Conservation (phyloP, 1,139 yeast genomes). For the Saccharomyces hybrid region DNA sequence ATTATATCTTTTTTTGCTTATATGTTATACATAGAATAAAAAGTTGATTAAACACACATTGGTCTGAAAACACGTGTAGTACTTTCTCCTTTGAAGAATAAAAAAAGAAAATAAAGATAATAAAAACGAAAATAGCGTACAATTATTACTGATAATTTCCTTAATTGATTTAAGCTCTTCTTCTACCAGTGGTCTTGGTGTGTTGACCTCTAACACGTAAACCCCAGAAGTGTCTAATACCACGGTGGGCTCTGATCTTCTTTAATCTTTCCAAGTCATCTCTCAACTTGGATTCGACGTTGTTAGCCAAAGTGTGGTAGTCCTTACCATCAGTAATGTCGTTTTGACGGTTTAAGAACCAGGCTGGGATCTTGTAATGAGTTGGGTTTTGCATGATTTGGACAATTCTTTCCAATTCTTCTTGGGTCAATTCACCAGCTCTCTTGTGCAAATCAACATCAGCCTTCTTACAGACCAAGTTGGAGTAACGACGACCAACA, state of each 20-base stretch:
- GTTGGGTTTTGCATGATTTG: conserved; percentile 99
- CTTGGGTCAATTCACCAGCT: conserved; percentile 99
- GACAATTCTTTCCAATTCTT: conserved; percentile 99
- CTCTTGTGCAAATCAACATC: conserved; percentile 98
- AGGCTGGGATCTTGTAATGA: conserved; percentile 97
- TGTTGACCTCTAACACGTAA: conserved; percentile 97
- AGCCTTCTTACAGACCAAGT: conserved; percentile 99
- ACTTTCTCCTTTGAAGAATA: not conserved
- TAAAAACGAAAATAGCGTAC: not conserved
- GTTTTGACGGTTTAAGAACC: conserved; percentile 99
- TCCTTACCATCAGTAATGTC: conserved; percentile 98
- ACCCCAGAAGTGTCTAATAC: conserved; percentile 99
- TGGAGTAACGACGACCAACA: conserved; percentile 99
- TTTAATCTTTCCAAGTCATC: conserved; percentile 99
- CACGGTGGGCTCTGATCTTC: conserved; percentile 99
- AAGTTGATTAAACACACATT: conserved; percentile 1
- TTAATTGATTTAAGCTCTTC: conserved; percentile 33
- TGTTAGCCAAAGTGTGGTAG: conserved; percentile 98
- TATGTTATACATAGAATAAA: not conserved
- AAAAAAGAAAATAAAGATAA: not conserved
- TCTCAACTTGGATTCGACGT: conserved; percentile 98
- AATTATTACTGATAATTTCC: not conserved
- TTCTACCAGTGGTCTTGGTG: conserved; percentile 99
- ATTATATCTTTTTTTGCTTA: not conserved
- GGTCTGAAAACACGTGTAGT: not conserved